Percentiles rank a stretch among this genome's conserved stretches.
Evolutionary conservation across 495 filamentous ascomycete genomes (phyloP).

Genomic region (Penicillium psychrofluorescens): DNA sequence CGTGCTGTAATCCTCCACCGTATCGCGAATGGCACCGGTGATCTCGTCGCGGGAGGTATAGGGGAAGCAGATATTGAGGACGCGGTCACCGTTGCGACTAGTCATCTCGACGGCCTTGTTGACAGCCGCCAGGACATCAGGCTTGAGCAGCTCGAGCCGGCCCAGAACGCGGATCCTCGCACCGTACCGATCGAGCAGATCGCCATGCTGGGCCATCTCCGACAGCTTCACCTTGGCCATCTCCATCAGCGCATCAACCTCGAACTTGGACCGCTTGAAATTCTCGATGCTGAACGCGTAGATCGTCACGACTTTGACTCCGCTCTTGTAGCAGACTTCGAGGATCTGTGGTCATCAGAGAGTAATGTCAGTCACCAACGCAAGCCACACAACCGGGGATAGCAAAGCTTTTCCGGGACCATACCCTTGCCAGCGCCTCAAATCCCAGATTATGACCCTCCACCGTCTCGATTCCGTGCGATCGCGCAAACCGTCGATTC

Average conservation of each 20-base stretch:
- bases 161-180: conserved; percentile 80
- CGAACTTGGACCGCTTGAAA: conserved; percentile 96
- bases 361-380: neutral
- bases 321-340: conserved; percentile 95
- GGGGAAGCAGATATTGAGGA: conserved; percentile 94
- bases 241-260: conserved; percentile 95
- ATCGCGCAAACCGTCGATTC: conserved; percentile 83
- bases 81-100: conserved; percentile 68
- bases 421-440: conserved; percentile 79
- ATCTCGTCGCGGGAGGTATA: conserved; percentile 97
- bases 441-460: conserved; percentile 97
- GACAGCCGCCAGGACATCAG: conserved; percentile 81
- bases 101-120: conserved; percentile 79
- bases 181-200: conserved; percentile 87
- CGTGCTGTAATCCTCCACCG: conserved; percentile 73
- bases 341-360: conserved; percentile 55
- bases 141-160: conserved; percentile 68
- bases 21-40: conserved; percentile 79
- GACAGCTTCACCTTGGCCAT: conserved; percentile 91
- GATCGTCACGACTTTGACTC: conserved; percentile 88
- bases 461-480: conserved; percentile 88
- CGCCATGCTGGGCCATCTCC: conserved; percentile 87
- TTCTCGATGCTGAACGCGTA: conserved; percentile 99
- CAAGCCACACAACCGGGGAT: neutral
- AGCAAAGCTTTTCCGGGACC: conserved; percentile 8